These are phyloP conservation scores for Diaporthe eres DNA, from an alignment of 2,329 filamentous ascomycete genomes.

Conservation along the genomic window DNA sequence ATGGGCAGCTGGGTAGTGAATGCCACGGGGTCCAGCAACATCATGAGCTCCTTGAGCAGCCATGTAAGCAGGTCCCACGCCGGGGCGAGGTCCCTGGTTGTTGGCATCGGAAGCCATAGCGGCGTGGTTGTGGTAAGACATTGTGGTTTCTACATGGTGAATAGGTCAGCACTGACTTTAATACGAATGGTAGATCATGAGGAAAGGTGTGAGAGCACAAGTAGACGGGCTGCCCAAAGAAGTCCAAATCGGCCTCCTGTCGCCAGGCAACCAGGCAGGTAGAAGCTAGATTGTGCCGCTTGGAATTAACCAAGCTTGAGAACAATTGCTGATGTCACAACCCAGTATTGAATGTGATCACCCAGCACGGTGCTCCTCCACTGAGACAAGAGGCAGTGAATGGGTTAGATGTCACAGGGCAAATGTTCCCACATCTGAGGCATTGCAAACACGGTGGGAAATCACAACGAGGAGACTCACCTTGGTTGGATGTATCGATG, in stretches of 20 bases:
- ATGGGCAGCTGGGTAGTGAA: constrained; percentile 45
- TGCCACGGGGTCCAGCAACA: constrained; percentile 43
- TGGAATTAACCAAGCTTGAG: no score
- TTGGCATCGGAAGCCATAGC: constrained; percentile 46
- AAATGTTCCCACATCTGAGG: not conserved
- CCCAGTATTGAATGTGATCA: not conserved
- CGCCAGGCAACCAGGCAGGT: no score
- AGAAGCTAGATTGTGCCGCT: not conserved
- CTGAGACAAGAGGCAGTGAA: not conserved
- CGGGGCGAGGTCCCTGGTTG: constrained; percentile 44
- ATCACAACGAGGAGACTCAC: not conserved
- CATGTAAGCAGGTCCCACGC: constrained; percentile 44
- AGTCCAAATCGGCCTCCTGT: not conserved
- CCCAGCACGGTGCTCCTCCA: not conserved
- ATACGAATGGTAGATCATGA: not conserved
- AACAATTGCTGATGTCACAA: no score
- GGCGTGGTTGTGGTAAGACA: constrained; percentile 45
- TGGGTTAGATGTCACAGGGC: not conserved
- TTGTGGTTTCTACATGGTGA: constrained; percentile 40
- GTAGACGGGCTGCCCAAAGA: not conserved
- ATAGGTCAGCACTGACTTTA: constrained; percentile 35
- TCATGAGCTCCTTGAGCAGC: constrained; percentile 46
- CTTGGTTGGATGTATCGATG: constrained; percentile 41
- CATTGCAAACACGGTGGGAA: not conserved
- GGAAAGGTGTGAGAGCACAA: not conserved